Evolutionary conservation across 1,284 basidiomycete genomes (phyloP).

Genomic region (Cryptococcus neoformans): DNA sequence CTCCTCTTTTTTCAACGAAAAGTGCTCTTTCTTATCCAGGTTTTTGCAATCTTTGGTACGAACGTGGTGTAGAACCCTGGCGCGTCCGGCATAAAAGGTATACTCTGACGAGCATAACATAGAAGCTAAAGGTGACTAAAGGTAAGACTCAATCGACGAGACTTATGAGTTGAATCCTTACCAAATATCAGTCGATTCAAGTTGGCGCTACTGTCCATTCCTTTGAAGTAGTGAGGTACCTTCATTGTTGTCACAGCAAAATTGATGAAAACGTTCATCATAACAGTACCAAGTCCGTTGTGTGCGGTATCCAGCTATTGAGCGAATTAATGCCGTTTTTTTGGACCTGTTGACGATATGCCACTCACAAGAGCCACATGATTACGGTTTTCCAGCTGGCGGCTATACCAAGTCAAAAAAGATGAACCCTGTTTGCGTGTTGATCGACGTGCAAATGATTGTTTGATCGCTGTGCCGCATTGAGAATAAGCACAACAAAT

Average conservation of each 20-base stretch:
- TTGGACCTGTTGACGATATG: not conserved
- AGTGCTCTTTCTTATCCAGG: constrained; percentile 1
- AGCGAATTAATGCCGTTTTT: not conserved
- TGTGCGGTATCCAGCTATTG: constrained; percentile 63
- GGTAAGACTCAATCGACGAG: not conserved
- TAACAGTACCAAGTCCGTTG: constrained; percentile 63
- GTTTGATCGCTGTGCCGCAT: constrained; percentile 31
- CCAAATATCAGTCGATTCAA: constrained; percentile 11
- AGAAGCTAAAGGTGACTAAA: constrained; percentile 18
- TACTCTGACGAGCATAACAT: constrained; percentile 31
- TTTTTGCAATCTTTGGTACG: constrained; percentile 50
- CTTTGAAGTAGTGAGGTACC: constrained; percentile 73
- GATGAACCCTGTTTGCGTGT: constrained; percentile 27
- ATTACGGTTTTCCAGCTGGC: constrained; percentile 49
- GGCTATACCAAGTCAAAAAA: constrained; percentile 46
- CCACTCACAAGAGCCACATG: constrained; percentile 42
- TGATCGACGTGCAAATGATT: constrained; percentile 44
- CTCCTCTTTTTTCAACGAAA: not conserved
- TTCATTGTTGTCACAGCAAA: constrained; percentile 85
- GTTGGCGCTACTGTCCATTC: constrained; percentile 52
- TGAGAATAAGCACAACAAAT: not conserved
- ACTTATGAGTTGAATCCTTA: constrained; percentile 20
- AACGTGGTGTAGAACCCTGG: constrained; percentile 33
- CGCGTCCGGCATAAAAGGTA: constrained; percentile 39
- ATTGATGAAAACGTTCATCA: constrained; percentile 81